These are phyloP conservation scores for Nemania sp. DNA, from an alignment of 2,329 filamentous ascomycete genomes.

Conservation along the genomic window DNA sequence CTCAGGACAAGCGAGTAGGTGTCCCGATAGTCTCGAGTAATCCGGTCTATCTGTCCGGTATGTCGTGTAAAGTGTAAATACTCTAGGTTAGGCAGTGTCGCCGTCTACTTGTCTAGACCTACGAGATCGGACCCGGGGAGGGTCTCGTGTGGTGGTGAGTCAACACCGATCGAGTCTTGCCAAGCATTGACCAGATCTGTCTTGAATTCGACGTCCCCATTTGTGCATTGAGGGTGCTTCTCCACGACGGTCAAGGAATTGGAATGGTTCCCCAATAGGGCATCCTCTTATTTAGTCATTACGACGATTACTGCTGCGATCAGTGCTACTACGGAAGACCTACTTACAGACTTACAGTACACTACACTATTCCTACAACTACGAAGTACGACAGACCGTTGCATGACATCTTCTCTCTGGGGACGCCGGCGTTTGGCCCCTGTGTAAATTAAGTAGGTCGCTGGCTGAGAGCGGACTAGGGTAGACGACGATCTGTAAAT, in stretches of 20 bases:
- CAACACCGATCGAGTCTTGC: conserved; percentile 18
- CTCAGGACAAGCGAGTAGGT: neutral
- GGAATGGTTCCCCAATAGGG: conserved; percentile 21
- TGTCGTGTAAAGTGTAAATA: no score
- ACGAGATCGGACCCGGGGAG: conserved; percentile 14
- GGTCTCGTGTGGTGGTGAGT: conserved; percentile 10
- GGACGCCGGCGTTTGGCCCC: conserved; percentile 8
- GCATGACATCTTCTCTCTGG: conserved; percentile 15
- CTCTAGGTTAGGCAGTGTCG: neutral
- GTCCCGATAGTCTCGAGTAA: no score
- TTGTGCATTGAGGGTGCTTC: neutral
- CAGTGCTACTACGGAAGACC: no score
- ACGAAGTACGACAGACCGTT: no score
- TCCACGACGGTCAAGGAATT: neutral
- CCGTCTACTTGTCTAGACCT: neutral
- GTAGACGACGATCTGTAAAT: conserved; percentile 1
- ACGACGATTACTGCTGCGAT: conserved; percentile 10
- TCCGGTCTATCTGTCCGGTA: no score
- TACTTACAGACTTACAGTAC: no score
- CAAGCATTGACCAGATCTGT: conserved; percentile 5
- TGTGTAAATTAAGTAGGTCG: no score
- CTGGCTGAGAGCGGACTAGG: no score
- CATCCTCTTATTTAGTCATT: conserved; percentile 18
- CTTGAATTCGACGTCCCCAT: conserved; percentile 15
- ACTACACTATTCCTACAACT: no score